Evolutionary conservation across 495 filamentous ascomycete genomes (phyloP).

Genomic region (Terfezia boudieri): DNA sequence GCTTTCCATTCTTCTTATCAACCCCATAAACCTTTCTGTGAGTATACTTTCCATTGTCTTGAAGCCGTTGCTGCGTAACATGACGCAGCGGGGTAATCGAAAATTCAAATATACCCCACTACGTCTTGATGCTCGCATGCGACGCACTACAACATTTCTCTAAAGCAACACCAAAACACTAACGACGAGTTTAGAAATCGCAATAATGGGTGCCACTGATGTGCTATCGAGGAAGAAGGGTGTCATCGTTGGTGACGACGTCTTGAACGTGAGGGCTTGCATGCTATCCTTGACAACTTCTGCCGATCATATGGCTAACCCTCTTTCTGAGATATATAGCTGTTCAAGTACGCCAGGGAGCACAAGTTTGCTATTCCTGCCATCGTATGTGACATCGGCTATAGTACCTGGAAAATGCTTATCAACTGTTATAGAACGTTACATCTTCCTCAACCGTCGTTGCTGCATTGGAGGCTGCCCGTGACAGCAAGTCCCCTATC

Average conservation of each 20-base stretch:
- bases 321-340: constrained; percentile 19
- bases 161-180: too few relatives aligned
- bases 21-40: too few relatives aligned
- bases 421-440: constrained; percentile 37
- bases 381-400: constrained; percentile 38
- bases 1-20: too few relatives aligned
- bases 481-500: constrained; percentile 68
- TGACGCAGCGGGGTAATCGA: not conserved
- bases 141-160: too few relatives aligned
- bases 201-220: constrained; percentile 40
- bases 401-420: not conserved
- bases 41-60: too few relatives aligned
- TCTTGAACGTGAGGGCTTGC: constrained; percentile 25
- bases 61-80: too few relatives aligned
- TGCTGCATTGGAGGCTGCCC: constrained; percentile 75
- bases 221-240: constrained; percentile 55
- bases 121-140: not conserved
- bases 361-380: constrained; percentile 74
- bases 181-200: too few relatives aligned
- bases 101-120: not conserved
- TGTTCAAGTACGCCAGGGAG: constrained; percentile 73
- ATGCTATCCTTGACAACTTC: not conserved
- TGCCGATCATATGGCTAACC: not conserved
- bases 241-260: constrained; percentile 75
- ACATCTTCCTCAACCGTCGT: constrained; percentile 82